Evolutionary conservation across 2,329 filamentous ascomycete genomes (phyloP).

Genomic region (Epichloe bromicola): DNA sequence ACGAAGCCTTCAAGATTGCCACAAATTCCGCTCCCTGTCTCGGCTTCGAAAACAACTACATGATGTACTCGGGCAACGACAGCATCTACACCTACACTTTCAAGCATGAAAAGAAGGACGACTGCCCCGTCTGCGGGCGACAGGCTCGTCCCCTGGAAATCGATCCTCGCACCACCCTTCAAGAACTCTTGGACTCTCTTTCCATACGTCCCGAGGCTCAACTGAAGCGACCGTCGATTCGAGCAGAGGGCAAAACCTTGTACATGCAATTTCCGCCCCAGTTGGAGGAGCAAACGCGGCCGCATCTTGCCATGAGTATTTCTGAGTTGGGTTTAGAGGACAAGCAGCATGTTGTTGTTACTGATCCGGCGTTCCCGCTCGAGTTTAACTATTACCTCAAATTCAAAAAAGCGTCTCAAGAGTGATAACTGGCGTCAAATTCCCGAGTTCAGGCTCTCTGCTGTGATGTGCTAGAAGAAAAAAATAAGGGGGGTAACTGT

Average conservation of each 20-base stretch:
- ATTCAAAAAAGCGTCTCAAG: slow-evolving; percentile 23
- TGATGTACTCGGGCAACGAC: slow-evolving; percentile 98
- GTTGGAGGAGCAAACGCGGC: slow-evolving; percentile 71
- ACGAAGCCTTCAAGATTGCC: slow-evolving; percentile 90
- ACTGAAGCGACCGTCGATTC: slow-evolving; percentile 83
- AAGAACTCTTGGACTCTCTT: slow-evolving; percentile 75
- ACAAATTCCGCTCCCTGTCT: slow-evolving; percentile 71
- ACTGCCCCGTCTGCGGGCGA: slow-evolving; percentile 89
- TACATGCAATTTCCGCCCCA: slow-evolving; percentile 80
- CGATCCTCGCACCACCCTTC: slow-evolving; percentile 57
- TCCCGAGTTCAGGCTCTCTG: too few species aligned
- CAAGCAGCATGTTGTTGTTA: slow-evolving; percentile 83
- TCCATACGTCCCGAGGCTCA: slow-evolving; percentile 78
- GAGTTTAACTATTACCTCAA: slow-evolving; percentile 46
- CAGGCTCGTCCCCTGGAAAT: slow-evolving; percentile 63
- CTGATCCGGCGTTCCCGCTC: slow-evolving; percentile 76
- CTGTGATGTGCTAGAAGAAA: too few species aligned
- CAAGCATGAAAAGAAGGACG: slow-evolving; percentile 82
- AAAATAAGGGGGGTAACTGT: too few species aligned
- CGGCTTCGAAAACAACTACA: slow-evolving; percentile 75
- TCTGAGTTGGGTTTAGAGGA: slow-evolving; percentile 57
- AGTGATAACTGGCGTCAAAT: neutral
- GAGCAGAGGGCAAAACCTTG: slow-evolving; percentile 65
- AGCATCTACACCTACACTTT: slow-evolving; percentile 97
- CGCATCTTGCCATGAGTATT: slow-evolving; percentile 70